Evolutionary conservation across 1,139 yeast species (phyloP), one percentile per base, ranked within the genome.

Genomic region (Scheffersomyces lignicola): DNA sequence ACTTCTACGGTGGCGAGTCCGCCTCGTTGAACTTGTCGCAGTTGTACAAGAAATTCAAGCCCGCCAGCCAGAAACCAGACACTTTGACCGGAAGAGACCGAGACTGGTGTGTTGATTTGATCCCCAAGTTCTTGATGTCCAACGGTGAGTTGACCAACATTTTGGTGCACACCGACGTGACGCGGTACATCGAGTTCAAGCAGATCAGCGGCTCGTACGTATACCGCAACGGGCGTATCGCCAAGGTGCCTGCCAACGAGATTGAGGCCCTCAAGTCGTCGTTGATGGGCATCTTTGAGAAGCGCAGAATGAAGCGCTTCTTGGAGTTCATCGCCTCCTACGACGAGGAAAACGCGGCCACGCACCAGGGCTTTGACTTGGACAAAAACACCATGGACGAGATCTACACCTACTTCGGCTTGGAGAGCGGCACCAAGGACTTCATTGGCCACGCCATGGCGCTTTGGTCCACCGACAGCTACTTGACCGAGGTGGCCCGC

Each of bases 391-490:
- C 97, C 37, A 92, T 92, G 95, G 87, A 87, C 47, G 96, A 89
- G 49, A 82, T 92, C 22, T 92, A 85, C 62, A 76, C 78, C 56
- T 83, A 92, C 60, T 94, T 83, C 56, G 96, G 97, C 7, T 77
- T 92, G 43, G 97, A 94, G 52, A 78, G 78, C 40, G 96, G 97
- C 31, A 90, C 98, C 21, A 84, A 88, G 55, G 97, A 94, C 61
- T 92, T 92, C 54, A 86, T 94, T 49, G 99, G 98, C 29, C 98
- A 92, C 61, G 94, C 98, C 12, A 94, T 92, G 98, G 99, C 97
- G 6, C 75, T 92, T 43, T 90, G 96, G 85, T 77, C 95, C 20
- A 90, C 89, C 49, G 98, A 92, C 55, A 92, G 87, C 42, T 92
- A 92, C 60, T 67, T 92, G 54, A 76, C 73, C 45, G 82, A 87